Base-by-base conservation (phyloP, 1,284 basidiomycete species). In the Moniliella sp. region DNA sequence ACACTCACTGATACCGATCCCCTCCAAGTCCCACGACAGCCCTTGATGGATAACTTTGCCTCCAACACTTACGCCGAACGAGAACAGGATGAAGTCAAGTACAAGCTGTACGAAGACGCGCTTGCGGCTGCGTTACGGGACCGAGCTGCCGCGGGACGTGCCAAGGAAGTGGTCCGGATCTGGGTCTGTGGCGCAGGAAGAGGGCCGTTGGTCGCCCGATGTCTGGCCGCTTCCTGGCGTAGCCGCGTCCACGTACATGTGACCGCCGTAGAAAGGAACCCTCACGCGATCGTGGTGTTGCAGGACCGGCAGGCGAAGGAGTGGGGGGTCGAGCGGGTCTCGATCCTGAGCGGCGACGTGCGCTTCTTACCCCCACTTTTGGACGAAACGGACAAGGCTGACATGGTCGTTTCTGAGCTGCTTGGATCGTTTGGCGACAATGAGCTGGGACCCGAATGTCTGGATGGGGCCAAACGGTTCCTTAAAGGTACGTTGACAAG, bases 71-170 rank as follows among this genome's bases (percentile, higher is more conserved):
- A 99, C 61, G 81, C 93, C 54, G 83, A 82, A 4, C 97, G 97
- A 50, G 91, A 99, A 57, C 74, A 81, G 51, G 91, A 97, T 65
- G 84, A 91, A 0, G 76, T 97, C 43, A 97, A 99, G 62, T 99
- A 99, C 57, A 63, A 70, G 32, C 75, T n/a, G n/a, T 99, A 99
- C 60, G 91, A 97, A 64, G 80, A 94, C 68, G 62, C 50, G 5
- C 34, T 41, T 15, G 43, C 35, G 28, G 37, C 38, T 32, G 33
- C 46, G 13, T 71, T 25, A 65, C 93, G 0, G 91, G 81, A n/a
- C n/a, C n/a, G n/a, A n/a, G n/a, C n/a, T n/a, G n/a, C 0, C 71
- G 97, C 19, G 91, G 97, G 62, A 97, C 97, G 67, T 97, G 97
- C 58, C 43, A 46, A 1, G n/a, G n/a, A n/a, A n/a, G n/a, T n/a